phyloP scores from a whole-genome alignment of 2,329 filamentous ascomycete genomes.

The Exophiala sp. region DNA sequence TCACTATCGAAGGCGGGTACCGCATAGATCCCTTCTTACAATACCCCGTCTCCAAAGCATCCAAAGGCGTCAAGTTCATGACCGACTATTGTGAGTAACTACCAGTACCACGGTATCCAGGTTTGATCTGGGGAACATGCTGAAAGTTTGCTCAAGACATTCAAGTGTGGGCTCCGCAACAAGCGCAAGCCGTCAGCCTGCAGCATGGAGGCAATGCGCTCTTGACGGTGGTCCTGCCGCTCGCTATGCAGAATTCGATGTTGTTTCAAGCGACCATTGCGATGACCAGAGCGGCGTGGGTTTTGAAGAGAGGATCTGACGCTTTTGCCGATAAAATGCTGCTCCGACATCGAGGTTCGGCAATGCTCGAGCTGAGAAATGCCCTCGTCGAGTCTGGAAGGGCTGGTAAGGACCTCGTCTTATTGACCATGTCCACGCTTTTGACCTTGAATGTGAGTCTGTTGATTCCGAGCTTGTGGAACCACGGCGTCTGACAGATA shows the following conservation, averaged over 20 bases:
- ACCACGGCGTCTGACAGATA: background rate
- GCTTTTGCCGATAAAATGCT: conserved; percentile 16
- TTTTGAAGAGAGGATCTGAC: conserved; percentile 12
- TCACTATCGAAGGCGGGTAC: conserved; percentile 11
- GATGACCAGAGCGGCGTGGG: conserved; percentile 19
- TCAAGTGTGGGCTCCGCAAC: conserved; percentile 19
- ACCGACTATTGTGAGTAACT: conserved; percentile 15
- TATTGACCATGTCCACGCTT: conserved; percentile 19
- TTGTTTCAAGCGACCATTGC: conserved; percentile 20
- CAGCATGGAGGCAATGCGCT: conserved; percentile 12
- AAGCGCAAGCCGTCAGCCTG: conserved; percentile 10
- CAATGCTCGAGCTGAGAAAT: conserved; percentile 8
- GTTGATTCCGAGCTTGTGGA: background rate
- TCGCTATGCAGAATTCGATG: conserved; percentile 13
- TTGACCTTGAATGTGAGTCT: conserved; percentile 17
- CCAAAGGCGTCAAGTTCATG: conserved; percentile 14
- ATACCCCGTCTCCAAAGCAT: conserved; percentile 6
- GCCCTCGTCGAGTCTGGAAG: background rate
- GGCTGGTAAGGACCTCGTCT: conserved; percentile 2
- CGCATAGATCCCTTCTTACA: conserved; percentile 13
- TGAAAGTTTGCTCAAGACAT: conserved; percentile 4
- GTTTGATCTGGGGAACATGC: background rate
- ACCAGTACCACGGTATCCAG: too few species aligned
- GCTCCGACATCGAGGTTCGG: conserved; percentile 10
- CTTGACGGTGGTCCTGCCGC: conserved; percentile 8